Percentiles rank a stretch among this genome's conserved stretches.
phyloP scores from a whole-genome alignment of 495 filamentous ascomycete genomes.

The Xylaria acuta region DNA sequence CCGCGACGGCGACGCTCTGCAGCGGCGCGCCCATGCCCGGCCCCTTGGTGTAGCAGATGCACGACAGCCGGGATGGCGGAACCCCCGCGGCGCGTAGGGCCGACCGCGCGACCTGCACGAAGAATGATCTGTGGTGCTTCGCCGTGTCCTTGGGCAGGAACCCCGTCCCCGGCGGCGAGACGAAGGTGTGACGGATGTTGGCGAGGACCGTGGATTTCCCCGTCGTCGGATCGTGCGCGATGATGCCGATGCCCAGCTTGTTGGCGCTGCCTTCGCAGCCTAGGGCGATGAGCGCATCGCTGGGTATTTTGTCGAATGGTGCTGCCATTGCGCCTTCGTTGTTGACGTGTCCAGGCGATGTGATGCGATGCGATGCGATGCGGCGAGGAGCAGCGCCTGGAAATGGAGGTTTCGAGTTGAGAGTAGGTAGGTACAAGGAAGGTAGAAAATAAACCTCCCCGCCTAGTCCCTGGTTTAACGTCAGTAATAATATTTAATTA shows the following conservation, averaged over 20 bases:
- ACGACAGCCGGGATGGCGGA: constrained; percentile 69
- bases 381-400: not conserved
- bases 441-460: not conserved
- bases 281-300: constrained; percentile 68
- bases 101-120: constrained; percentile 77
- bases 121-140: constrained; percentile 84
- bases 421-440: not conserved
- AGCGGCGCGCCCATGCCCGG: constrained; percentile 97
- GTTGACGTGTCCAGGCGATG: not conserved
- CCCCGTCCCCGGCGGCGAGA: constrained; percentile 88
- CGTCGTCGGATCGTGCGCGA: constrained; percentile 71
- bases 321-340: constrained; percentile 18
- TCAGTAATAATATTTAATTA: not conserved
- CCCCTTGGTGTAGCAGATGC: constrained; percentile 94
- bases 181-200: constrained; percentile 93
- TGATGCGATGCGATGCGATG: not conserved
- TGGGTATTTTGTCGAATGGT: constrained; percentile 18
- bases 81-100: constrained; percentile 74
- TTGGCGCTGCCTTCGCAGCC: constrained; percentile 98
- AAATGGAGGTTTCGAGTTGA: not conserved
- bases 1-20: constrained; percentile 85
- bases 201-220: constrained; percentile 77
- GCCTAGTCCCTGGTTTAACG: not conserved
- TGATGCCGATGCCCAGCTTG: constrained; percentile 94
- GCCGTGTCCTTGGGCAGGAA: constrained; percentile 98